Base-by-base conservation (phyloP, 2,329 filamentous ascomycete species). In the Rhynchosporium secalis region DNA sequence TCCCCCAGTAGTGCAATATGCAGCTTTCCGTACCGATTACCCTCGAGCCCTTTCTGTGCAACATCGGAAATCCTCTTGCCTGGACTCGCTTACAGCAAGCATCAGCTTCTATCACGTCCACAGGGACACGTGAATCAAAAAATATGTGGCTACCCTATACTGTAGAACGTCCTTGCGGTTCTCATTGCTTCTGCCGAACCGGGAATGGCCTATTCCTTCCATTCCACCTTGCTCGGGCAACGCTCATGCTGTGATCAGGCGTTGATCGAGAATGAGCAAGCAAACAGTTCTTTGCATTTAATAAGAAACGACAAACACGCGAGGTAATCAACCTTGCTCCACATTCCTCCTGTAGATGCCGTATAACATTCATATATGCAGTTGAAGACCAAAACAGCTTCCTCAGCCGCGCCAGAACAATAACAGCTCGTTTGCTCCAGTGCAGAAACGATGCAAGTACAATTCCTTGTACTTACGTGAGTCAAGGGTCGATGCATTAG, bases 1-100 rank as follows among this genome's bases (percentile, higher is more conserved):
- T 5, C 13, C 20, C 29, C 43, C 31, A 15, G 33, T 40, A 29
- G 10, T 28, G 0, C 15, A 31, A 15, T 20, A 26, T 59, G 57
- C n/a, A 31, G 57, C 57, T 52, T 29, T 36, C 57, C 57, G 46
- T 59, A 46, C 57, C 57, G 57, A 59, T 52, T 45, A 28, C 47
- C 46, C 52, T 26, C 41, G 46, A 38, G 36, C 10, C 10, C 13
- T 51, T 28, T 49, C 13, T 43, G 36, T n/a, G 28, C 28, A 33
- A 29, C 46, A 49, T 38, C 33, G 57, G 46, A 51, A 33, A 29
- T 51, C 7, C 26, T 41, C 31, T 59, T 33, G 20, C 47, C 38
- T 51, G 57, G 26, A 29, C 49, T 41, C 33, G 26, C 20, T 15
- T 54, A 54, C 33, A 33, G 29, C n/a, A 46, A 33, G 29, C n/a